Base-by-base conservation (phyloP, 495 filamentous ascomycete genomes). In the Cercophora newfieldiana region DNA sequence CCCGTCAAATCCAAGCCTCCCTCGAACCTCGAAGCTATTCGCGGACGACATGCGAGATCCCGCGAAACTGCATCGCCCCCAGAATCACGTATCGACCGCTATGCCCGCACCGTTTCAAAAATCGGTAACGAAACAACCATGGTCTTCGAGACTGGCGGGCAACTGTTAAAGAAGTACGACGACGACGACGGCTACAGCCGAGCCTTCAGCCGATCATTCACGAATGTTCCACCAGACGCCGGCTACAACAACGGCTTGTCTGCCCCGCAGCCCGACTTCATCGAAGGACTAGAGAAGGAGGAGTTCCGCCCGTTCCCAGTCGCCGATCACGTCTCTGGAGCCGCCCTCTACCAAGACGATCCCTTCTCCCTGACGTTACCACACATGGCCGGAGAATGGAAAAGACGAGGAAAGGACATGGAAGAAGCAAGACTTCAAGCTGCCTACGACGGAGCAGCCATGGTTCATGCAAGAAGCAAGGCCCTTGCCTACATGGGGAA, bases 341-440 rank as follows among this genome's bases (percentile, higher is more conserved):
- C 72, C 18, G 66, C 62, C 63, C 62, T 72, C 49, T 69, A 67
- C 55, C 59, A 66, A 51, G 68, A 74, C 61, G 44, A 72, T 31
- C 68, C 24, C 57, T 24, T 48, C 31, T 71, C 72, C 54, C n/a
- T 71, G 30, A 66, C 63, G 6, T 61, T 74, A 24, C 72, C 70
- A 33, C 70, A 74, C 30, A 3, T 74, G 33, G 72, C 66, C 49
- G 70, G 72, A 33, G 72, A 74, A 47, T 74, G 70, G 72, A 72
- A 74, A 62, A 64, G 64, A 16, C 56, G 28, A 21, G 67, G 53
- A 30, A 56, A 51, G 26, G 44, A 65, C 30, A 70, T 74, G 64
- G 30, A 29, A 67, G 64, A 69, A 47, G 72, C 70, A 26, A 58
- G 7, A 61, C 16, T 71, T 24, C 70, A 72, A 56, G 64, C 54